Percentiles rank a stretch among this genome's conserved stretches.
phyloP scores from a whole-genome alignment of 1,284 basidiomycete species.

The Papiliotrema flavescens region DNA sequence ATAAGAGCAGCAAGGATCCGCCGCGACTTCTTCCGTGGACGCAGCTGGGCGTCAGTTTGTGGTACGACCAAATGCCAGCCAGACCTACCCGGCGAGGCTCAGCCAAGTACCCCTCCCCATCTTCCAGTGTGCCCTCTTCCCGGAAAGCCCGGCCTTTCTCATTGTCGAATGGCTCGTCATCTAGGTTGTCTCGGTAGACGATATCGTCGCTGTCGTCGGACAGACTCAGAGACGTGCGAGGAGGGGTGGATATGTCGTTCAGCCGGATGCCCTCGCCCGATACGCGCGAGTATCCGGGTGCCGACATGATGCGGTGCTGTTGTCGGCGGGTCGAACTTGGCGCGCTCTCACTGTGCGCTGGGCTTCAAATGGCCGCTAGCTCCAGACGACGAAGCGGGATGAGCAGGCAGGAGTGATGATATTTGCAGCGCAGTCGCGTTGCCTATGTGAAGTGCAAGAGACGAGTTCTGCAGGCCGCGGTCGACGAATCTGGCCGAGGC shows the following conservation, averaged over 20 bases:
- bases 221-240: neutral
- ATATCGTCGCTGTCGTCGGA: conserved; percentile 15
- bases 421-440: no score
- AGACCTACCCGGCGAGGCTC: conserved; percentile 30
- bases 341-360: neutral
- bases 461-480: no score
- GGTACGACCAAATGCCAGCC: neutral
- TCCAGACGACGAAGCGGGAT: no score
- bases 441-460: no score
- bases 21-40: conserved; percentile 35
- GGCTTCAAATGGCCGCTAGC: neutral
- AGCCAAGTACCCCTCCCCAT: conserved; percentile 30
- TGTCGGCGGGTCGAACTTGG: neutral
- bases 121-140: conserved; percentile 35
- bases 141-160: conserved; percentile 31
- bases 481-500: no score
- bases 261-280: neutral
- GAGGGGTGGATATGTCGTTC: conserved; percentile 5
- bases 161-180: conserved; percentile 42
- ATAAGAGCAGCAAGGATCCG: conserved; percentile 42
- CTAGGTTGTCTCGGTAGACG: conserved; percentile 37
- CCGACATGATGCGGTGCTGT: neutral
- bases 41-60: conserved; percentile 18
- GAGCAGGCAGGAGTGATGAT: no score
- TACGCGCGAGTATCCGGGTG: neutral